Base-by-base conservation (phyloP, 805 yeast genomes). In the Maudiozyma turicensis region DNA sequence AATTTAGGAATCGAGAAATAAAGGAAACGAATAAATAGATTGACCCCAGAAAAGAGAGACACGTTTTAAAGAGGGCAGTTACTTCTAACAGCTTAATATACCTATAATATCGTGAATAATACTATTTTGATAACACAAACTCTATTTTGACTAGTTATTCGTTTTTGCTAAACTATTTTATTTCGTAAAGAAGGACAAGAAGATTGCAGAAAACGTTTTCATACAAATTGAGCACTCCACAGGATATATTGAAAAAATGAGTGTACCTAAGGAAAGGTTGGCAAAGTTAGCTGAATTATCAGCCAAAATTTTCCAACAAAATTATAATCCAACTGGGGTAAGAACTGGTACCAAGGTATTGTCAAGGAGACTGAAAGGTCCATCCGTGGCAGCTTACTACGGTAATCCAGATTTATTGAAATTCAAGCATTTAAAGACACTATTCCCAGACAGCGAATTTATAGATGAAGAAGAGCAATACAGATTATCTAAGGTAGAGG, bases 331-430 rank as follows among this genome's bases (percentile, higher is more conserved):
- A 30, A 66, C 71, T 8, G 70, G 72, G 40, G 66, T 66, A 43
- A 79, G 95, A 65, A 84, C 86, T 13, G 95, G 95, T 41, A 69
- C 86, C 44, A 83, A 84, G 64, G 74, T 84, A 39, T 72, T 87
- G 53, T 72, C 82, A 32, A 75, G 77, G 46, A 82, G 86, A 44
- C 72, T 87, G 53, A 78, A 75, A 61, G 96, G 96, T 26, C 85
- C 85, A 20, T 70, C 80, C n/a, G 64, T 85, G 35, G 77, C 80
- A 28, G 69, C 73, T 46, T 87, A 86, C 65, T 87, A 87, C 57
- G 95, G 95, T 29, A 81, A 85, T 56, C 77, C 81, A 35, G 78
- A 82, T 50, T 75, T 83, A 59, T 79, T 87, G 33, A 80, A 78
- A 10, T 80, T 81, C 64, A 74, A 71, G 53, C 80, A 82, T 56